Evolutionary conservation across 768 basidiomycete genomes (phyloP), one percentile per base, ranked within the genome.

Genomic region (Leccinum imitatum): DNA sequence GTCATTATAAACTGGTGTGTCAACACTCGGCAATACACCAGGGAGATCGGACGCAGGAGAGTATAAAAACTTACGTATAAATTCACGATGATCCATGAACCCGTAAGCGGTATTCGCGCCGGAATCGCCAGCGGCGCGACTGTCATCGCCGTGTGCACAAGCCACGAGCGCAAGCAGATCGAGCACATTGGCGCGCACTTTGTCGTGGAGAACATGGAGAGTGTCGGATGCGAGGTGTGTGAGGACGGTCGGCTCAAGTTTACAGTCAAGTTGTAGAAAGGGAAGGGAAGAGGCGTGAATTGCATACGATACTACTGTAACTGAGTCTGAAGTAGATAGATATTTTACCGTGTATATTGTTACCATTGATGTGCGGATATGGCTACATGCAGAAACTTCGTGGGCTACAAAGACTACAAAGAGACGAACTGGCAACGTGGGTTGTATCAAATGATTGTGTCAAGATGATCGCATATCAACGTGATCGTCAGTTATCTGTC

Each of bases 141-240:
- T 11, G 89, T 90, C 23, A 79, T 92, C 44, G 90, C 90, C 5
- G 67, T 91, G 10, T 90, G 88, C 76, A 92, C 90, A 9, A 84
- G 82, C 56, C 90, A 91, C 67, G 79, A 83, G 64, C 75, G 86
- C 56, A 66, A 73, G 21, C 21, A 21, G 21, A 21, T 21, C 21
- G 21, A 21, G 21, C 21, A 21, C 21, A 21, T 21, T 21, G 84
- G 84, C 46, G 84, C 84, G 4, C 84, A 85, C 65, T 84, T 74
- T 61, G 67, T 85, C 53, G 77, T 85, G 37, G 80, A 83, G 31
- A 79, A 82, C 68, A 80, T 84, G 83, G 80, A 83, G 63, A 72
- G 71, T 55, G 76, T 85, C 27, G 60, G 23, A 6, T 82, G 82
- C 58, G 72, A 77, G 33, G 66, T 77, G 19, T 69, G 75, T 19